Evolutionary conservation across 2,329 filamentous ascomycete genomes (phyloP).

Genomic region (Stagonosporopsis chrysanthemi): DNA sequence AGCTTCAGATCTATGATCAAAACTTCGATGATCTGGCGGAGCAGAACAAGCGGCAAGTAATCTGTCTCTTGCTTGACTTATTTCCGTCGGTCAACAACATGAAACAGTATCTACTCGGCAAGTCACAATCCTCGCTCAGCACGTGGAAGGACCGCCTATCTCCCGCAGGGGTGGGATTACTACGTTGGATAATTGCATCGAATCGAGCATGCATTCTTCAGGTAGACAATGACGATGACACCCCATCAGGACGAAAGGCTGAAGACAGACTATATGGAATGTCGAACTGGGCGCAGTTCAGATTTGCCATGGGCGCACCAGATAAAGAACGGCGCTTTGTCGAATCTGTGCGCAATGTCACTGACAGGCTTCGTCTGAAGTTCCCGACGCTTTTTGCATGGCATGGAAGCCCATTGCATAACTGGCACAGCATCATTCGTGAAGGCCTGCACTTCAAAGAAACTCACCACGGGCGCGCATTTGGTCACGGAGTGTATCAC

Average conservation of each 20-base stretch:
- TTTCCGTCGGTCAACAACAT: slow-evolving; percentile 70
- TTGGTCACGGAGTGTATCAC: slow-evolving; percentile 84
- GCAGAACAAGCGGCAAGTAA: slow-evolving; percentile 56
- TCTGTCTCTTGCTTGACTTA: slow-evolving; percentile 63
- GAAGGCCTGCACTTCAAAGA: slow-evolving; percentile 78
- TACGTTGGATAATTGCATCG: slow-evolving; percentile 89
- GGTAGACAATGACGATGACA: slow-evolving; percentile 59
- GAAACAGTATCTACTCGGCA: slow-evolving; percentile 56
- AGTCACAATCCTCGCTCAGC: slow-evolving; percentile 50
- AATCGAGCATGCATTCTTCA: slow-evolving; percentile 88
- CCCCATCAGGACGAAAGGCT: slow-evolving; percentile 38
- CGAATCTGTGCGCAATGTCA: slow-evolving; percentile 63
- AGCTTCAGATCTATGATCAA: slow-evolving; percentile 58
- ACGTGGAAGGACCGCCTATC: slow-evolving; percentile 68
- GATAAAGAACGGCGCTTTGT: slow-evolving; percentile 84
- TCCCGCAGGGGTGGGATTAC: slow-evolving; percentile 69
- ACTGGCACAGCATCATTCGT: slow-evolving; percentile 92
- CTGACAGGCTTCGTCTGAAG: slow-evolving; percentile 49
- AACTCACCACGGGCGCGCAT: slow-evolving; percentile 70
- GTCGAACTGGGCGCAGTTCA: slow-evolving; percentile 77
- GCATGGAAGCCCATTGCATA: slow-evolving; percentile 78
- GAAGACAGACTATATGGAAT: slow-evolving; percentile 69
- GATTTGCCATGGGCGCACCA: slow-evolving; percentile 87
- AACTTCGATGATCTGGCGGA: slow-evolving; percentile 65
- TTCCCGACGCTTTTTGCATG: slow-evolving; percentile 82